Evolutionary conservation across 805 yeast species (phyloP), one percentile per base, ranked within the genome.

Genomic region (Danielia oregonensis): DNA sequence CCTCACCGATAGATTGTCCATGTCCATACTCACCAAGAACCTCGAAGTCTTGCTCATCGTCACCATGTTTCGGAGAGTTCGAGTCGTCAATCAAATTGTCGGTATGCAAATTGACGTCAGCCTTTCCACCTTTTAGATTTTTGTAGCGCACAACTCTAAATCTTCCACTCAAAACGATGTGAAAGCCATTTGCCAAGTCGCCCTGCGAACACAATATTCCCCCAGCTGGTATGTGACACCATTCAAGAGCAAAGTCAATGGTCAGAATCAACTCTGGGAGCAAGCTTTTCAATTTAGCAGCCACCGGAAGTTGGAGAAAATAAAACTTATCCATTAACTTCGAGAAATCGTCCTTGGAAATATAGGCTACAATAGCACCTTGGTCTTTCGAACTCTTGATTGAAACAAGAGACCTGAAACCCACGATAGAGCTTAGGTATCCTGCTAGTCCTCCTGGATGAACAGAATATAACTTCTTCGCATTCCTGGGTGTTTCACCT

Each of bases 1-100:
- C 82, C 59, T 91, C 97, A 3, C 97, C 98, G 40, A 93, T 74
- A 26, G 95, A 84, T 48, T 87, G 94, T 5, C 97, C 97, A 56
- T 88, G 95, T 2, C 97, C 96, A 51, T 78, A 81, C 54, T 91
- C 98, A 2, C 83, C 85, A 11, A 80, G 47, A 1, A 78, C 63
- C 23, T 57, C 63, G 23, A 50, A 48, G 10, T 59, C 57, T 1
- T 51, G 57, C 12, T 43, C 42, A 10, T 47, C 36, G 4, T 33
- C 34, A 2, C 28, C 35, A 14, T 27, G 36, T 26, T 29, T 36
- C 11, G 39, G 38, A 3, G 41, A 25, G 15, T 37, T 43, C 3
- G 46, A 32, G n/a, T 53, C 57, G 17, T 55, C 63, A 24, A 52
- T 50, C 13, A 54, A 43, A 26, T 33, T 51, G 18, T 36, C 29